Evolutionary conservation across 106 monocot species (phyloP).

Genomic region (Apostasia ramifera): DNA sequence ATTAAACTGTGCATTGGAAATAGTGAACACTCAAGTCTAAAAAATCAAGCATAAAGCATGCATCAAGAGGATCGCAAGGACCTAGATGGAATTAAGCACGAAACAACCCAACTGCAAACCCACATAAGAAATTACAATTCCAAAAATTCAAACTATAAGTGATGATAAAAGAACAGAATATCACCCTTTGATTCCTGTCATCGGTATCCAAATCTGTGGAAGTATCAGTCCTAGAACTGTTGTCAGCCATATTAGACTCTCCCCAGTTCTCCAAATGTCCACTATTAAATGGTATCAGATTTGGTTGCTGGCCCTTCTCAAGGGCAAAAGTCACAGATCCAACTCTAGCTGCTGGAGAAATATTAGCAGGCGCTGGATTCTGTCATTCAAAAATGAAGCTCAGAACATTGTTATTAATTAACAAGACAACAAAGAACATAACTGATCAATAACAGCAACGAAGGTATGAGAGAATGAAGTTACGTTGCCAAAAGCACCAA

Average conservation of each 20-base stretch:
- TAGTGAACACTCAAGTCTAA: background rate
- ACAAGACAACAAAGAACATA: background rate
- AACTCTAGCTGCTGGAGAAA: conserved; percentile 14
- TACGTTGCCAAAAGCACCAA: conserved; percentile 16
- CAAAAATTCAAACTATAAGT: background rate
- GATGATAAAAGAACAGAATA: background rate
- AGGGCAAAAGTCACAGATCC: conserved; percentile 12
- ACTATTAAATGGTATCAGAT: conserved; percentile 7
- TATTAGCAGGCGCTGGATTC: conserved; percentile 6
- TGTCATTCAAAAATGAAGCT: conserved; percentile 7
- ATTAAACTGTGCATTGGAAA: conserved; percentile 38
- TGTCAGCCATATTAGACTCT: conserved; percentile 66
- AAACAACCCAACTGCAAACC: too few relatives aligned
- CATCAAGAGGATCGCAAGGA: background rate
- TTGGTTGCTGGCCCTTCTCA: conserved; percentile 2
- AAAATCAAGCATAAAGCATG: background rate
- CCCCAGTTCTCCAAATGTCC: conserved; percentile 33
- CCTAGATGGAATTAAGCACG: too few relatives aligned
- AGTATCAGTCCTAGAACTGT: conserved; percentile 51
- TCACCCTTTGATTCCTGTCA: conserved; percentile 43
- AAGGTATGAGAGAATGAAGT: background rate
- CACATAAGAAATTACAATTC: background rate
- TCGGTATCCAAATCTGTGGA: conserved; percentile 56
- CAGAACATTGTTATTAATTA: background rate
- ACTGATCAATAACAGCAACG: background rate